Evolutionary conservation across 352 stramenopile species (phyloP).

Genomic region (Phytophthora melonis): DNA sequence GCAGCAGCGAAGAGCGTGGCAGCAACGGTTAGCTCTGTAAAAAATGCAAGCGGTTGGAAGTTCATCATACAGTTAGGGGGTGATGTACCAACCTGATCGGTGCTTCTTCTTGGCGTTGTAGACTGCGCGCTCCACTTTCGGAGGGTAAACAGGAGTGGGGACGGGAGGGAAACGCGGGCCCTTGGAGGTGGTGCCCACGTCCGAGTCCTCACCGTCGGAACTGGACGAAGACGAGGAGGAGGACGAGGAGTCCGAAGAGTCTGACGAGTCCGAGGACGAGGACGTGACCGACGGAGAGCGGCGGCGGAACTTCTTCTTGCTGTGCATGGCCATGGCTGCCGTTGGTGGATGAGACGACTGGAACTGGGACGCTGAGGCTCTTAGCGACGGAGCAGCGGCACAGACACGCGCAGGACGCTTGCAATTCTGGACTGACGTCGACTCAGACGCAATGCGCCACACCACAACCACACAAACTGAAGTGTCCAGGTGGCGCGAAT

Average conservation of each 20-base stretch:
- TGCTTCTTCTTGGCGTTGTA: slow-evolving; percentile 76
- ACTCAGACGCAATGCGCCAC: slow-evolving; percentile 27
- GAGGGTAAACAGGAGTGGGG: slow-evolving; percentile 49
- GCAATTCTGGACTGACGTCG: background rate
- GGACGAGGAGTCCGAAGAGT: slow-evolving; percentile 40
- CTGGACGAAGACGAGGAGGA: slow-evolving; percentile 57
- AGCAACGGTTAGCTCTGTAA: slow-evolving; percentile 6
- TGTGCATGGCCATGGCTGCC: slow-evolving; percentile 30
- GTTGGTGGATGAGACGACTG: background rate
- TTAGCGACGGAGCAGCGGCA: slow-evolving; percentile 12
- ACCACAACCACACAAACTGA: slow-evolving; percentile 37
- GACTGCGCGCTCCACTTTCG: slow-evolving; percentile 60
- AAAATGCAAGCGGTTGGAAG: slow-evolving; percentile 3
- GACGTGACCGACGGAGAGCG: slow-evolving; percentile 61
- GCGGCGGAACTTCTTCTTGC: slow-evolving; percentile 42
- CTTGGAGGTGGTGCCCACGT: background rate
- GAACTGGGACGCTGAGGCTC: background rate
- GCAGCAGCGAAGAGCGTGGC: slow-evolving; percentile 1
- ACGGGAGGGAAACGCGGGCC: slow-evolving; percentile 63
- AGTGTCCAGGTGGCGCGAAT: background rate
- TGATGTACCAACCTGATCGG: slow-evolving; percentile 58
- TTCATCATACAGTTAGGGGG: background rate
- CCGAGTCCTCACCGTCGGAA: slow-evolving; percentile 39
- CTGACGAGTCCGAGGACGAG: slow-evolving; percentile 45
- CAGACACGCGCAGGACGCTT: background rate